These are phyloP conservation scores for Lichtheimia ornata DNA, from an alignment of 371 early-diverging fungal species.

Conservation along the genomic window DNA sequence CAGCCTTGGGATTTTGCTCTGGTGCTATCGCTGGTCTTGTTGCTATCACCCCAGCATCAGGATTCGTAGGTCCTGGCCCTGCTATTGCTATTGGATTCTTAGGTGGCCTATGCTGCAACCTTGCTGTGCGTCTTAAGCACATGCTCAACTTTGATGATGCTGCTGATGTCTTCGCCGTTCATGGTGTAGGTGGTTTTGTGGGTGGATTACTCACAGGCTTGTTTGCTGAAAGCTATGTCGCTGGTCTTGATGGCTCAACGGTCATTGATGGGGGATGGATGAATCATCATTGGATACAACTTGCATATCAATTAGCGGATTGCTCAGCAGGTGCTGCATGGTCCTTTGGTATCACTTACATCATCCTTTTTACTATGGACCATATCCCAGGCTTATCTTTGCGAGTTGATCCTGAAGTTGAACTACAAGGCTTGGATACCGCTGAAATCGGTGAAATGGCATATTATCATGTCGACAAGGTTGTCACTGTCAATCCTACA, in stretches of 20 bases:
- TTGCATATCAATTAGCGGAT: slow-evolving; percentile 82
- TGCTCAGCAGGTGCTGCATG: slow-evolving; percentile 74
- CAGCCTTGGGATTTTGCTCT: slow-evolving; percentile 88
- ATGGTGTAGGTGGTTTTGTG: slow-evolving; percentile 83
- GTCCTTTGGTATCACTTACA: slow-evolving; percentile 76
- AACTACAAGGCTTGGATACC: slow-evolving; percentile 74
- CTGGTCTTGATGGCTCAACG: slow-evolving; percentile 70
- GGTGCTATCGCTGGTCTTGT: slow-evolving; percentile 94
- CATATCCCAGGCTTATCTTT: slow-evolving; percentile 75
- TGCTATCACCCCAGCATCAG: slow-evolving; percentile 90
- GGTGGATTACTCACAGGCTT: slow-evolving; percentile 89
- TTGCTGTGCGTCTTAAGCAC: slow-evolving; percentile 78
- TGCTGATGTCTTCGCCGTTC: slow-evolving; percentile 85
- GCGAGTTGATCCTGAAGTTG: slow-evolving; percentile 73
- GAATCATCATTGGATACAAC: slow-evolving; percentile 80
- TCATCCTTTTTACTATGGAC: slow-evolving; percentile 79
- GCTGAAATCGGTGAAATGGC: slow-evolving; percentile 81
- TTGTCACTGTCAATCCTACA: slow-evolving; percentile 37
- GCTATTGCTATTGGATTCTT: slow-evolving; percentile 80
- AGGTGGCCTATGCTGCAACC: slow-evolving; percentile 75
- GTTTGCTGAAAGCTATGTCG: slow-evolving; percentile 80
- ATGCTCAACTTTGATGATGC: slow-evolving; percentile 87
- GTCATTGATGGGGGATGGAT: slow-evolving; percentile 82
- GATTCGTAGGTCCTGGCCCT: slow-evolving; percentile 85
- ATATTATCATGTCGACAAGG: slow-evolving; percentile 56